phyloP scores from a whole-genome alignment of 345 rosid species.

The Hibiscus syriacus region DNA sequence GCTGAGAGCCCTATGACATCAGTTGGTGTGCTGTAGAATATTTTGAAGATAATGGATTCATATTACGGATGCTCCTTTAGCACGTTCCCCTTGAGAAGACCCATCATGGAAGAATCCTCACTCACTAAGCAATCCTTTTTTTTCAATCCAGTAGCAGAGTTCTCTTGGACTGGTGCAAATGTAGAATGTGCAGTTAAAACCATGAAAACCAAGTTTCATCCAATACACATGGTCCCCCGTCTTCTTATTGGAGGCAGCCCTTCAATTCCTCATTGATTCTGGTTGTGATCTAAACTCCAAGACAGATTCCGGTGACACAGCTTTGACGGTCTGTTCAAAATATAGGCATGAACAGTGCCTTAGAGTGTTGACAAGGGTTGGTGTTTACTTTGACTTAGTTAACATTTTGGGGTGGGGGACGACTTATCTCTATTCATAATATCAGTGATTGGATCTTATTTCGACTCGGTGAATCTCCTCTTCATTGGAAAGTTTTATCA shows the following conservation, averaged over 20 bases:
- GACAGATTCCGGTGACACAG: no score
- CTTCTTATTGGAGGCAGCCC: slow-evolving; percentile 31
- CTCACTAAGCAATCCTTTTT: slow-evolving; percentile 92
- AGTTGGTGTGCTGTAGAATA: slow-evolving; percentile 95
- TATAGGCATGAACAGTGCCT: slow-evolving; percentile 57
- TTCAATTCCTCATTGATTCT: slow-evolving; percentile 50
- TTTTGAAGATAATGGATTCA: slow-evolving; percentile 69
- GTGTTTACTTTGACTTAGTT: slow-evolving; percentile 75
- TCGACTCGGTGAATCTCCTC: no score
- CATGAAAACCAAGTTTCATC: slow-evolving; percentile 42
- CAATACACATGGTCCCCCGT: slow-evolving; percentile 81
- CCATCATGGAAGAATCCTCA: slow-evolving; percentile 74
- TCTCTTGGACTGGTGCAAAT: slow-evolving; percentile 58
- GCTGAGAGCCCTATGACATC: slow-evolving; percentile 84
- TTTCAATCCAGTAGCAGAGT: slow-evolving; percentile 59
- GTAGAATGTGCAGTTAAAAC: slow-evolving; percentile 51
- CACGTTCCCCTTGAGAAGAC: slow-evolving; percentile 31
- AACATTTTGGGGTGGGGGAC: no score
- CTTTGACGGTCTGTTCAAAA: slow-evolving; percentile 61
- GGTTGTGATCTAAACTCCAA: slow-evolving; percentile 66
- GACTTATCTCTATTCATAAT: no score
- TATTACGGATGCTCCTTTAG: slow-evolving; percentile 61
- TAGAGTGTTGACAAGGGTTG: slow-evolving; percentile 52
- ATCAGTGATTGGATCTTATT: no score
- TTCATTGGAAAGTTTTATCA: no score